A percentile compares a stretch with the other conserved stretches of the same genome.
Evolutionary conservation across 441 rosid species (phyloP).

Genomic region (Gossypium trilobum): DNA sequence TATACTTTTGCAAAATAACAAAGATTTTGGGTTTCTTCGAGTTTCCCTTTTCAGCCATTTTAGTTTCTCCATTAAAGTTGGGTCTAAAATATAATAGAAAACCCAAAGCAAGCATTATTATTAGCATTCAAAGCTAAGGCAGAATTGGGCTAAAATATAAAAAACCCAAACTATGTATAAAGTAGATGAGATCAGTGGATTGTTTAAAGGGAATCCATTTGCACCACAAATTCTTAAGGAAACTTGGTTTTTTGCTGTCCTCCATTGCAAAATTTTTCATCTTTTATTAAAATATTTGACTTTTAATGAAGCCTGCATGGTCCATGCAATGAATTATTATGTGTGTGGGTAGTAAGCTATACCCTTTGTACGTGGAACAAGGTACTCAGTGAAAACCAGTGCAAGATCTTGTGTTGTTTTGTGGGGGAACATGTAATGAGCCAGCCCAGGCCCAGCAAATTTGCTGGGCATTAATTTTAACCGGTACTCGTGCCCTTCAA

Average conservation of each 20-base stretch:
- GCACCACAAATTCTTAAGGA: background rate
- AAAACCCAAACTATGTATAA: background rate
- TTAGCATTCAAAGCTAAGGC: background rate
- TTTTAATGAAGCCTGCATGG: background rate
- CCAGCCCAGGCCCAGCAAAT: no score
- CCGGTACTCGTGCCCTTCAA: background rate
- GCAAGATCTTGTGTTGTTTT: background rate
- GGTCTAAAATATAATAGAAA: background rate
- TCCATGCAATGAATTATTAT: background rate
- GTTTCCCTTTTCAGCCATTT: background rate
- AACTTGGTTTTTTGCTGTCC: background rate
- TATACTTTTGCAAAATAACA: background rate
- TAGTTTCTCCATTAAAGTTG: background rate
- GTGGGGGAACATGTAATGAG: background rate
- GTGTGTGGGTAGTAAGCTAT: background rate
- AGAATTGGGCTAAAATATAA: background rate
- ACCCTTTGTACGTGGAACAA: background rate
- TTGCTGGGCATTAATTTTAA: no score
- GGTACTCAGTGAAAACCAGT: background rate
- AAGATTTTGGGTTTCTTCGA: background rate
- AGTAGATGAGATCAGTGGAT: background rate
- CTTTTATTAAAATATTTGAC: background rate
- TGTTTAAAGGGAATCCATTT: background rate
- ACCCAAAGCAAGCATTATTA: background rate
- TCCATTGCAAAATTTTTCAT: background rate